Percentiles rank a stretch among this genome's conserved stretches.
phyloP scores from a whole-genome alignment of 1,284 basidiomycete genomes.

The Trichosporon coremiiforme region DNA sequence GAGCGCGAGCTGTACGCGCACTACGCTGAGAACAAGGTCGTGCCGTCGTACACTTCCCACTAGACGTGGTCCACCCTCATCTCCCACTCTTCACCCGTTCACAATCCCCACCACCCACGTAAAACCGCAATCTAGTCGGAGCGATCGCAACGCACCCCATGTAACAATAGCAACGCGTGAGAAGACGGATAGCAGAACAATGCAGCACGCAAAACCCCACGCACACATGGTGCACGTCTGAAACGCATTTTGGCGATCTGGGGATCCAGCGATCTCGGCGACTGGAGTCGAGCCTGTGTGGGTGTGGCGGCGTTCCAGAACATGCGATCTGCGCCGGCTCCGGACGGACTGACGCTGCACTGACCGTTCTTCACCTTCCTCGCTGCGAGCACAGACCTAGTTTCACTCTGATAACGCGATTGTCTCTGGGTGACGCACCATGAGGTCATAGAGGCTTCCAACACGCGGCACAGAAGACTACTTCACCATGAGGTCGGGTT shows the following conservation, averaged over 20 bases:
- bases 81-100: background rate
- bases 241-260: background rate
- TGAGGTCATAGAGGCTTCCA: too few species aligned
- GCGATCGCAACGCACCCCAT: background rate
- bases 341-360: background rate
- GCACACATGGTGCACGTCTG: background rate
- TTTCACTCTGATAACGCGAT: slow-evolving; percentile 6
- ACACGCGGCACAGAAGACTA: too few species aligned
- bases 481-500: background rate
- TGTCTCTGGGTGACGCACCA: background rate
- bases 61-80: background rate
- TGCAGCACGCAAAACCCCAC: background rate
- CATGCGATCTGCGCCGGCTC: background rate
- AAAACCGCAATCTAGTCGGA: too few species aligned
- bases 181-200: background rate
- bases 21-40: background rate
- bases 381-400: background rate
- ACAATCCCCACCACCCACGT: background rate
- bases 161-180: background rate
- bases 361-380: background rate
- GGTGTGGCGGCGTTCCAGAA: background rate
- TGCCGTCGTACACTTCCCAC: background rate
- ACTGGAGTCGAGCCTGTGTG: background rate
- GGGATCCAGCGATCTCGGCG: too few species aligned
- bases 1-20: slow-evolving; percentile 1